phyloP scores from a whole-genome alignment of 2,329 filamentous ascomycete genomes.

The Penicillium vulpinum region DNA sequence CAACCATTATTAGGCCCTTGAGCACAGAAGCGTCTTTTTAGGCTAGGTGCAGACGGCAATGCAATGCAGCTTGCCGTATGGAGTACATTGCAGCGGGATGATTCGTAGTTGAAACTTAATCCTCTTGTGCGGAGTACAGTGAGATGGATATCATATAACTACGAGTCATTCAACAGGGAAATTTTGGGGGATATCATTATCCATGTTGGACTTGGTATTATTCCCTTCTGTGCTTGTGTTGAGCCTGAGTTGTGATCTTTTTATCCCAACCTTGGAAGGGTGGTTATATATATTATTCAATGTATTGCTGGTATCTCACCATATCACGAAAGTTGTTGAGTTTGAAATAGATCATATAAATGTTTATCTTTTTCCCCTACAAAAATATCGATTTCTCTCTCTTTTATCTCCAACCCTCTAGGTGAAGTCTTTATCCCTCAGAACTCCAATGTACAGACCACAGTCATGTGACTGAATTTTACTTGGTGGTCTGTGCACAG shows the following conservation, averaged over 20 bases:
- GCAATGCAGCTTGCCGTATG: conserved; percentile 26
- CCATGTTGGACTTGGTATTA: background rate
- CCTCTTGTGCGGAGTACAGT: background rate
- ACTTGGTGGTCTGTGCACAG: background rate
- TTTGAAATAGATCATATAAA: background rate
- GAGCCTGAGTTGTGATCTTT: too few species aligned
- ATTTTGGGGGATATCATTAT: background rate
- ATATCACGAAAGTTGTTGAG: background rate
- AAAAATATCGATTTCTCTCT: background rate
- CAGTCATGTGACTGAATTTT: background rate
- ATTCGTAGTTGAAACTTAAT: conserved; percentile 14
- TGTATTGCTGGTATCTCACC: background rate
- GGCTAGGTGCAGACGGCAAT: conserved; percentile 23
- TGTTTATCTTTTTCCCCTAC: background rate
- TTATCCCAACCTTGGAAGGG: too few species aligned
- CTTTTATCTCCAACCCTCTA: background rate
- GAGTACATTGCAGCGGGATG: conserved; percentile 17
- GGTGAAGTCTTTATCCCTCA: background rate
- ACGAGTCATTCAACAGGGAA: background rate
- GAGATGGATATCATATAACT: background rate
- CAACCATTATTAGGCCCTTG: background rate
- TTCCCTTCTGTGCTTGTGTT: background rate
- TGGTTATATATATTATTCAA: background rate
- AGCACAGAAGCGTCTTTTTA: conserved; percentile 11
- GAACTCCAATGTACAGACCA: background rate